Base-by-base conservation (phyloP, 352 stramenopile species). In the Pythium diclinum region DNA sequence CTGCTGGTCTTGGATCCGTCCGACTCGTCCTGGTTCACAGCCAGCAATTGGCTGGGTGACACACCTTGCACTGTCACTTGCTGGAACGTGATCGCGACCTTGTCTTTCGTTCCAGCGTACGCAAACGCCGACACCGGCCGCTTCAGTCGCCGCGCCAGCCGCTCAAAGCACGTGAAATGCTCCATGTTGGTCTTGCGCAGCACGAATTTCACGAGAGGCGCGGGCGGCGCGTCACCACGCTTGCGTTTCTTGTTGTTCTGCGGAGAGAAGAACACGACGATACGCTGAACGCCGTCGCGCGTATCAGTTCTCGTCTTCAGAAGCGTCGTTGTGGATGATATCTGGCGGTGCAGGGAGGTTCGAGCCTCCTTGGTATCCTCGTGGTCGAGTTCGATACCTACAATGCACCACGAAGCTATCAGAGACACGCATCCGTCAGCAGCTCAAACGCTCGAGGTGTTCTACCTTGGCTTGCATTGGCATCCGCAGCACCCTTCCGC, bases 31-130 rank as follows among this genome's bases (percentile, higher is more conserved):
- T 19, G 56, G 38, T 85, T 86, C 10, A 85, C 10, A 13, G 61
- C 63, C 8, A 89, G 51, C 10, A 94, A 56, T n/a, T 57, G 68
- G 34, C 77, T 53, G 4, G 83, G 79, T 0, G 59, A 17, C 17
- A 91, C 70, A 7, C 74, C 75, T 54, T 79, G 76, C 9, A 81
- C 74, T 0, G 84, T 83, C 19, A 91, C 72, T 38, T 87, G 72
- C 72, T 94, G 83, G 33, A 70, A 83, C 4, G 85, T 92, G 48
- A 91, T 60, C 1, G 85, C 85, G 3, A 67, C 73, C 56, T 92
- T 92, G 71, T 92, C 85, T 60, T 94, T 94, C 9, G 81, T 91
- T 0, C 83, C 83, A 16, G 85, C 78, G 42, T 82, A 87, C 40
- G 71, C 77, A 60, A 92, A 90, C 9, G 76, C 76, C 1, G 80